A percentile compares a stretch with the other conserved stretches of the same genome.
Conservation (phyloP, 2,329 filamentous ascomycete species). For the Fusarium multiceps region DNA sequence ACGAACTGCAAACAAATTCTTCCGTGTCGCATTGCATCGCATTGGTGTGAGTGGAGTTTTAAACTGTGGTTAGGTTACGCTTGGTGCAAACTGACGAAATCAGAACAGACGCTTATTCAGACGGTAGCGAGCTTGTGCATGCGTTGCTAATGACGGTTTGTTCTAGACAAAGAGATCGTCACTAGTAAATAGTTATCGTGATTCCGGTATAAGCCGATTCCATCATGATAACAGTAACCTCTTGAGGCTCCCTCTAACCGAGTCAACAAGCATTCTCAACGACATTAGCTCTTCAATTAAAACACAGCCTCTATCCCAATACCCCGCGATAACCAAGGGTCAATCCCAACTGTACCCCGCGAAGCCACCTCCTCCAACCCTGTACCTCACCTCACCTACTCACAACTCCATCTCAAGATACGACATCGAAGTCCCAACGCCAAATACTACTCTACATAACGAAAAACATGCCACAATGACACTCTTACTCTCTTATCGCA, state of each 20-base stretch:
- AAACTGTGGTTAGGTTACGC: no score
- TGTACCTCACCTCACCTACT: neutral
- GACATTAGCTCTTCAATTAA: neutral
- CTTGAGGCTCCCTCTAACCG: neutral
- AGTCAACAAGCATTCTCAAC: neutral
- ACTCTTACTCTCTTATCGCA: no score
- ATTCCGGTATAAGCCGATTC: conserved; percentile 28
- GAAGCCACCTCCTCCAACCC: neutral
- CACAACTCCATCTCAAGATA: no score
- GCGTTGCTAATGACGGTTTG: conserved; percentile 7
- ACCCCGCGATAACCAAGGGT: neutral
- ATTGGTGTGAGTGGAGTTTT: conserved; percentile 33
- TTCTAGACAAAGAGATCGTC: conserved; percentile 2
- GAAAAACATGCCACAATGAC: conserved; percentile 23
- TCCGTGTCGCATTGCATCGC: conserved; percentile 17
- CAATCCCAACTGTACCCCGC: neutral
- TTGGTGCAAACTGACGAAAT: neutral
- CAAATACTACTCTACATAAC: conserved; percentile 12
- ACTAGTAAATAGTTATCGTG: neutral
- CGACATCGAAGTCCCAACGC: no score
- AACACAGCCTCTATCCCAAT: no score
- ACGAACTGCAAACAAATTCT: conserved; percentile 2
- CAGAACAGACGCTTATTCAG: conserved; percentile 21
- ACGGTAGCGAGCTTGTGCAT: neutral
- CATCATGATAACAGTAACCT: neutral